Base-by-base conservation (phyloP, 495 filamentous ascomycete genomes). In the Annulohypoxylon bovei region DNA sequence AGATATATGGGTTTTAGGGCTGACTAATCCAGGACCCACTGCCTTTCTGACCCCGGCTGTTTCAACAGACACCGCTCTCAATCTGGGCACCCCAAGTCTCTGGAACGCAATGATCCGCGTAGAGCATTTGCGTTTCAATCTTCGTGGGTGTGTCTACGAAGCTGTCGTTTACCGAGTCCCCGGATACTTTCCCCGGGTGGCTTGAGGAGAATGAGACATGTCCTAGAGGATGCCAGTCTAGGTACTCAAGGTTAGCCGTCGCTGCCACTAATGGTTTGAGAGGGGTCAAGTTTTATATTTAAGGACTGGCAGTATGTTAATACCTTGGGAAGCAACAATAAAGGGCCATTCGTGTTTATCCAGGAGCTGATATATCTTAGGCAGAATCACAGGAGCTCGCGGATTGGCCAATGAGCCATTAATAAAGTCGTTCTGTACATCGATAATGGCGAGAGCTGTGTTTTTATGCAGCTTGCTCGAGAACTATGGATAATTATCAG, bases 401-500 rank as follows among this genome's bases (percentile, higher is more conserved):
- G 74, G 53, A 18, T 71, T 78, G 20, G 56, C 64, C 6, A 77
- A 56, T 4, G 76, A 78, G 42, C 76, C 76, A 4, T 44, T 76
- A 44, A 78, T 78, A 50, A 78, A 78, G 46, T 78, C 76, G 30
- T 78, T 78, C 35, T 78, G 76, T 14, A 76, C 71, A 30, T 78
- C 75, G 23, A 78, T 70, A 28, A 78, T 71, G 4, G 72, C 66
- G 27, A 78, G 75, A 2, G 76, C 74, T 4, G 76, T 78, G 4
- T 70, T 70, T 47, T 69, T 75, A 57, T 73, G 76, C 18, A 78
- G 33, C 27, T 71, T 64, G 25, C 55, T 68, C 8, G 70, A 72
- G 55, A 33, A 72, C 70, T 72, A 27, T 52, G 6, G 8, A 2
- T 14, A 11, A 6, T 28, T 27, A 18, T 72, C 28, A 68, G 37